A percentile compares a stretch with the other conserved stretches of the same genome.
phyloP scores from a whole-genome alignment of 1,139 yeast genomes.

The Yamadazyma blattariae region DNA sequence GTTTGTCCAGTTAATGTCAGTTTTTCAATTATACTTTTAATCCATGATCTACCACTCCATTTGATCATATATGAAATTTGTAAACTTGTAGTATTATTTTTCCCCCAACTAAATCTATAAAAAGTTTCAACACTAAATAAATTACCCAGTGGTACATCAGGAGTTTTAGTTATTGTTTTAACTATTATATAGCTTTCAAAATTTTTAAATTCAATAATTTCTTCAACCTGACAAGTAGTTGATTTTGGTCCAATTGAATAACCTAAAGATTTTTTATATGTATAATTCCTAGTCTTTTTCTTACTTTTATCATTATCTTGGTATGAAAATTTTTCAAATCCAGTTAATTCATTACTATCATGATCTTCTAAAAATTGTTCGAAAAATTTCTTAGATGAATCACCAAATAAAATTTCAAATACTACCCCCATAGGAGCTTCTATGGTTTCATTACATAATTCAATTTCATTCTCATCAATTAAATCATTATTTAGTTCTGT shows the following conservation, averaged over 20 bases:
- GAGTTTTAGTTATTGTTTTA: conserved; percentile 43
- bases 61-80: conserved; percentile 43
- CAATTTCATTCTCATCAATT: conserved; percentile 27
- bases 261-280: conserved; percentile 47
- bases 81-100: conserved; percentile 37
- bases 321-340: conserved; percentile 20
- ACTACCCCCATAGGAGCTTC: conserved; percentile 51
- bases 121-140: conserved; percentile 51
- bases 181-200: conserved; percentile 36
- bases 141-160: conserved; percentile 61
- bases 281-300: conserved; percentile 31
- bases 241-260: conserved; percentile 59
- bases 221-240: conserved; percentile 50
- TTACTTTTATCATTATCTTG: conserved; percentile 34
- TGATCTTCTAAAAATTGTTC: conserved; percentile 37
- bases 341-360: conserved; percentile 48
- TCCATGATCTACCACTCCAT: conserved; percentile 60
- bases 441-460: conserved; percentile 30
- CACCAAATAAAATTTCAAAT: conserved; percentile 48
- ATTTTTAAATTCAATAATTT: conserved; percentile 40
- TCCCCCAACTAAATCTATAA: conserved; percentile 49
- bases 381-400: conserved; percentile 38
- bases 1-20: conserved; percentile 49
- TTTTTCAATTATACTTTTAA: conserved; percentile 52
- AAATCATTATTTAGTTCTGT: conserved; percentile 21